Evolutionary conservation across 805 yeast species (phyloP).

Genomic region (Nakazawaea ishiwadae): DNA sequence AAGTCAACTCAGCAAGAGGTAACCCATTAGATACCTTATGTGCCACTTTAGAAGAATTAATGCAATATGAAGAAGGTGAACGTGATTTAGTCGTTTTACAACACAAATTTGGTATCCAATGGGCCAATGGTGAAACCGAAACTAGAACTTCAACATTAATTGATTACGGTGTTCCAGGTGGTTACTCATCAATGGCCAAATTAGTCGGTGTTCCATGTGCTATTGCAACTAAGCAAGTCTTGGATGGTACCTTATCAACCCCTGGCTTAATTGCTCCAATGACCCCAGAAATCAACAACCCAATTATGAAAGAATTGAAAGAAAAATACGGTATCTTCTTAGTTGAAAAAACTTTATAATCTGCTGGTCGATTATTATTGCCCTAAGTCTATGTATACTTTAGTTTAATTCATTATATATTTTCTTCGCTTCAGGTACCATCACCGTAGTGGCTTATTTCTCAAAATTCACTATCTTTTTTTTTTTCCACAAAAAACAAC

Average conservation of each 20-base stretch:
- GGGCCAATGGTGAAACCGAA: constrained; percentile 90
- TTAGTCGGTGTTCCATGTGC: constrained; percentile 98
- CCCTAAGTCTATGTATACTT: not conserved
- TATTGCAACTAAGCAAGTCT: constrained; percentile 83
- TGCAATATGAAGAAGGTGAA: constrained; percentile 95
- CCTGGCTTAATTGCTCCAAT: constrained; percentile 94
- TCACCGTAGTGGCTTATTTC: not conserved
- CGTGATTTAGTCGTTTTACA: constrained; percentile 93
- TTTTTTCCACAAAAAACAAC: not conserved
- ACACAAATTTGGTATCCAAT: constrained; percentile 96
- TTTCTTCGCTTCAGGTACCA: too few relatives aligned
- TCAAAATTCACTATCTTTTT: not conserved
- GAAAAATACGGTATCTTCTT: constrained; percentile 84
- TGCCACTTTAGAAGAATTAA: constrained; percentile 89
- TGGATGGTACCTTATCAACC: constrained; percentile 68
- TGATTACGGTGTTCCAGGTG: constrained; percentile 88
- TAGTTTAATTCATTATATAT: too few relatives aligned
- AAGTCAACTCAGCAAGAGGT: constrained; percentile 77
- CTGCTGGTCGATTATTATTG: not conserved
- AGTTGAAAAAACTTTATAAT: constrained; percentile 73
- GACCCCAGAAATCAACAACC: constrained; percentile 83
- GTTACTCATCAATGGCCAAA: constrained; percentile 98
- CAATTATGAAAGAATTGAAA: constrained; percentile 87
- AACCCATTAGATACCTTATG: constrained; percentile 95
- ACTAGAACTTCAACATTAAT: constrained; percentile 93